phyloP scores from a whole-genome alignment of 306 rosid genomes.

The Vigna angularis region DNA sequence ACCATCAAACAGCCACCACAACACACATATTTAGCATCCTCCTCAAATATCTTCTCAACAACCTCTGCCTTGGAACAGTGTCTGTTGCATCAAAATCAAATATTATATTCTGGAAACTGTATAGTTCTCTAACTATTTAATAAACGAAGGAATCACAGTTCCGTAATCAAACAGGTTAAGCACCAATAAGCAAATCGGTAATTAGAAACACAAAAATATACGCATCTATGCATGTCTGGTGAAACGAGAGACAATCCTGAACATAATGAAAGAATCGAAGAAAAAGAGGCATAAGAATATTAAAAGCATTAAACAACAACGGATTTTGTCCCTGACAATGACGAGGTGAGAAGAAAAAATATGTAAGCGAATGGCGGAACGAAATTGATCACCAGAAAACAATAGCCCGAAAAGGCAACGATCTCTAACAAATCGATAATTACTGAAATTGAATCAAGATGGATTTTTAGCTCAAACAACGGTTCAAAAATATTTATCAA shows the following conservation, averaged over 20 bases:
- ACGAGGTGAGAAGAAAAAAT: conserved; percentile 1
- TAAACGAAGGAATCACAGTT: conserved; percentile 40
- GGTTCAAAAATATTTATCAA: neutral
- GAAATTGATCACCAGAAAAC: conserved; percentile 1
- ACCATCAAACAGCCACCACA: conserved; percentile 17
- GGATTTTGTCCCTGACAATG: conserved; percentile 17
- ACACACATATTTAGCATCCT: neutral
- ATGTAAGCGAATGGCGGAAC: neutral
- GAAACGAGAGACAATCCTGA: conserved; percentile 38
- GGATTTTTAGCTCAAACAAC: conserved; percentile 33
- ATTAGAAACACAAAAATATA: conserved; percentile 29
- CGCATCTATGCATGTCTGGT: neutral
- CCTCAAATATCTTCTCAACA: conserved; percentile 34
- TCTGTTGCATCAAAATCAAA: conserved; percentile 60
- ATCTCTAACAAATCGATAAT: conserved; percentile 28
- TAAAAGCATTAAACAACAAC: neutral
- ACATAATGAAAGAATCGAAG: conserved; percentile 24
- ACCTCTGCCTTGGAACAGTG: conserved; percentile 17
- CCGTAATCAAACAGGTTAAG: conserved; percentile 41
- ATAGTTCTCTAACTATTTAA: neutral
- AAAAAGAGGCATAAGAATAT: conserved; percentile 7
- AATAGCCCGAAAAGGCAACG: conserved; percentile 30
- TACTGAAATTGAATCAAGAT: neutral
- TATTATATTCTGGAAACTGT: conserved; percentile 33
- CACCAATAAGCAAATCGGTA: conserved; percentile 27